Conservation (phyloP, 768 basidiomycete genomes). For the Cyathus striatus region DNA sequence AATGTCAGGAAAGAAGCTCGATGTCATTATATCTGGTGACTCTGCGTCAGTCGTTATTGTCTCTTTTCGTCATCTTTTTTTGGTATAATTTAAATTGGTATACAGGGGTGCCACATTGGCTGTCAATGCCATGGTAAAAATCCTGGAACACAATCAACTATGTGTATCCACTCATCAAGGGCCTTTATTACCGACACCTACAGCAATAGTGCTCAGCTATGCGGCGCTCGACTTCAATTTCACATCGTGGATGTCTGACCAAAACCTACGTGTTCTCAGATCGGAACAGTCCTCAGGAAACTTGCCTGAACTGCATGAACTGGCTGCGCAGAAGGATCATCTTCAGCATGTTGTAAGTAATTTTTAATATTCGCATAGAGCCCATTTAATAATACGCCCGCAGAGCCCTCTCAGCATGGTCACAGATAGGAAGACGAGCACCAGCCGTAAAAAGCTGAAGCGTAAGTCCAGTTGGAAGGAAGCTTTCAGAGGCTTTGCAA, state of each 20-base stretch:
- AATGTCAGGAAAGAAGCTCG: conserved; percentile 79
- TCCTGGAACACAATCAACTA: conserved; percentile 56
- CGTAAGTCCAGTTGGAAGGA: conserved; percentile 59
- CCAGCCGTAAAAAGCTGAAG: conserved; percentile 41
- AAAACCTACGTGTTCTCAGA: conserved; percentile 77
- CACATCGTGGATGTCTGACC: conserved; percentile 92
- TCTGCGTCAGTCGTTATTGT: conserved; percentile 72
- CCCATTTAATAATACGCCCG: too few species aligned
- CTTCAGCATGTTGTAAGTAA: conserved; percentile 62
- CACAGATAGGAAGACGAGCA: conserved; percentile 53
- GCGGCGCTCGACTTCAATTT: conserved; percentile 96
- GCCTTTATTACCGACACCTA: conserved; percentile 57
- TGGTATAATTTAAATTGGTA: conserved; percentile 5
- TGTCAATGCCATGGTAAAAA: conserved; percentile 78
- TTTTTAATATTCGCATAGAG: too few species aligned
- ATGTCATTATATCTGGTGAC: conserved; percentile 83
- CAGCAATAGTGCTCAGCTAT: conserved; percentile 85
- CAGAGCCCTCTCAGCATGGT: conserved; percentile 90
- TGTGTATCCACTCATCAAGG: conserved; percentile 24
- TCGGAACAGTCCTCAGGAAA: conserved; percentile 85
- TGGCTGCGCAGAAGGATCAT: conserved; percentile 83
- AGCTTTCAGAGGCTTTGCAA: conserved; percentile 42
- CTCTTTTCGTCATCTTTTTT: conserved; percentile 9
- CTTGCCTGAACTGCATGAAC: conserved; percentile 64
- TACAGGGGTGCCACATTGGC: conserved; percentile 84